These are phyloP conservation scores for Metschnikowia hibisci DNA, from an alignment of 805 yeast species.

Conservation along the genomic window DNA sequence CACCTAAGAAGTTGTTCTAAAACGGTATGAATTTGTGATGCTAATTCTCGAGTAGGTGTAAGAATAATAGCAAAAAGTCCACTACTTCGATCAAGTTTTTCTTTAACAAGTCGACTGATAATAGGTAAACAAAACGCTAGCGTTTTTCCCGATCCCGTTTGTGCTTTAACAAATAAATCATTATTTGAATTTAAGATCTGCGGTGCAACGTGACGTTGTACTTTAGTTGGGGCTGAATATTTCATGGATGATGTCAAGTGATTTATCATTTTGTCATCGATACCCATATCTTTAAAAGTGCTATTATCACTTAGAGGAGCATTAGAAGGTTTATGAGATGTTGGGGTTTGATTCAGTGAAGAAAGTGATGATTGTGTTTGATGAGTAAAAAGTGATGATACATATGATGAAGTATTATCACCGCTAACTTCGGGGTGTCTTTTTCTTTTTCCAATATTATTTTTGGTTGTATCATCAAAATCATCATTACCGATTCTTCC, in stretches of 20 bases:
- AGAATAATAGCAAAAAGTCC: constrained; percentile 88
- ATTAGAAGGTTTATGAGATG: constrained; percentile 60
- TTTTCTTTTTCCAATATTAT: constrained; percentile 12
- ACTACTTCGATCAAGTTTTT: constrained; percentile 40
- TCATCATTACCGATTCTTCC: no score
- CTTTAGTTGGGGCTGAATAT: constrained; percentile 71
- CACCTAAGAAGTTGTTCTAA: constrained; percentile 67
- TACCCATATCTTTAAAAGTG: constrained; percentile 68
- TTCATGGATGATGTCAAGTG: constrained; percentile 56
- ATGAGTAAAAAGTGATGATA: constrained; percentile 74
- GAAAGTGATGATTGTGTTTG: constrained; percentile 32
- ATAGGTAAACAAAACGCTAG: constrained; percentile 84
- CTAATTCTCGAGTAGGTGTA: constrained; percentile 94
- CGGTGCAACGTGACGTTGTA: constrained; percentile 84
- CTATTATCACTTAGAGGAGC: constrained; percentile 76
- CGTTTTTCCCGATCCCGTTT: constrained; percentile 98
- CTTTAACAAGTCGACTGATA: constrained; percentile 62
- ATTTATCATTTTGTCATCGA: constrained; percentile 48
- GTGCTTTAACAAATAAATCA: constrained; percentile 90
- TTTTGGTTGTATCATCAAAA: no score
- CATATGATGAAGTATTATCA: constrained; percentile 51
- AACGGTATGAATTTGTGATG: constrained; percentile 82
- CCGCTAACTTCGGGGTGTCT: constrained; percentile 3
- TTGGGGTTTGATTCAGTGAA: constrained; percentile 51
- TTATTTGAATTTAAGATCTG: constrained; percentile 31